A percentile compares a stretch with the other conserved stretches of the same genome.
Conservation (phyloP, 345 rosid species). For the Linum tenue region DNA sequence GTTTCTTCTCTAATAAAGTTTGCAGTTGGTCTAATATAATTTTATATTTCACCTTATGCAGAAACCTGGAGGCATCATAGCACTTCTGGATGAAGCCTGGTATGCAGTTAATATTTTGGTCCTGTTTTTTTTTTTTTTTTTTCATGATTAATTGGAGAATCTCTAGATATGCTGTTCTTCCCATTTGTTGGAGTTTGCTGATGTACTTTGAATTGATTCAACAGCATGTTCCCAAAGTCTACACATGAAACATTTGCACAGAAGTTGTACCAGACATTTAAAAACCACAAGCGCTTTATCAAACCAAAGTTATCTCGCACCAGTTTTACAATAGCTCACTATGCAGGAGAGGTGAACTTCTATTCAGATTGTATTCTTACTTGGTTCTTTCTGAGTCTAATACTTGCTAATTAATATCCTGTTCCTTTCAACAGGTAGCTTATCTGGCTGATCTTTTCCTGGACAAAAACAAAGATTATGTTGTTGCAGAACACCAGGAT, state of each 20-base stretch:
- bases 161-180: not conserved
- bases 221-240: constrained; percentile 97
- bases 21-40: constrained; percentile 5
- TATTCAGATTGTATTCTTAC: constrained; percentile 12
- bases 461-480: constrained; percentile 98
- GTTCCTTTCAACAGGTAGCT: constrained; percentile 46
- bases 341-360: constrained; percentile 92
- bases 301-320: constrained; percentile 99
- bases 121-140: not conserved
- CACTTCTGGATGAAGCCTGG: constrained; percentile 99
- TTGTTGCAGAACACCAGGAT: constrained; percentile 99
- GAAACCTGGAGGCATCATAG: constrained; percentile 99
- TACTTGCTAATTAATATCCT: constrained; percentile 2
- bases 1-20: not conserved
- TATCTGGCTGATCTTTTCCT: constrained; percentile 93
- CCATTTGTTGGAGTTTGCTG: constrained; percentile 12
- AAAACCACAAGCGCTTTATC: constrained; percentile 83
- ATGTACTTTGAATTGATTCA: constrained; percentile 21
- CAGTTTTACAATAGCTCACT: constrained; percentile 83
- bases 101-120: constrained; percentile 28
- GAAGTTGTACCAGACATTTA: constrained; percentile 96
- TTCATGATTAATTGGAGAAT: not conserved
- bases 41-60: constrained; percentile 29
- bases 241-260: constrained; percentile 99
- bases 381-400: constrained; percentile 3